Evolutionary conservation across 1,284 basidiomycete species (phyloP), one percentile per base, ranked within the genome.

Genomic region (Coniferiporia sulphurascens): DNA sequence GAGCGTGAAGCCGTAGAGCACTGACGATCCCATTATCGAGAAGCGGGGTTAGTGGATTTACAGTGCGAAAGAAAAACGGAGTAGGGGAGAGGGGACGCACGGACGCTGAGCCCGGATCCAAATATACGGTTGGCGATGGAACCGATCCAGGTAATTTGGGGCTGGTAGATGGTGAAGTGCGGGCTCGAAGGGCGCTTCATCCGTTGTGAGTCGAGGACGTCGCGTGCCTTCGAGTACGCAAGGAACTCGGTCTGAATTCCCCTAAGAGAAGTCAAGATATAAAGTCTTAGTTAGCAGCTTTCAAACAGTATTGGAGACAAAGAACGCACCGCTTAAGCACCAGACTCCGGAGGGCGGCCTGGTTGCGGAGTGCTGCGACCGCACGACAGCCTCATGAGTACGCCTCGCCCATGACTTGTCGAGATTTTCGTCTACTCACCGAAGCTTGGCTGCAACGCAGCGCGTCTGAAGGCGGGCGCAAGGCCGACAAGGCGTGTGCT

Each of bases 141-240:
- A 2, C 76, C 81, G 58, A 88, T 43, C 93, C 92, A 97, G 48
- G 96, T 98, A 50, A 94, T 74, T 73, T 98, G 95, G 19, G 93
- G 94, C 73, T 97, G 91, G 78, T 98, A 99, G 74, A 98, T 98
- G 52, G 92, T 92, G 68, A 95, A 89, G 74, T 98, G 94, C 21
- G 97, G 96, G 68, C 89, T 91, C 60, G 81, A 89, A 17, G 97
- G 96, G 34, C 96, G 88, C 53, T 80, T 77, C 54, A 90, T 76
- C 64, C 96, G 86, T 73, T 98, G 95, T 64, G 83, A 73, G 79
- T 99, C 96, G 64, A 98, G 78, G 64, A 96, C 85, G 4, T 80
- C 80, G 48, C 77, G 73, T 51, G 83, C 78, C 1, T 84, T 80
- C 0, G 84, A 76, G 1, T 85, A 78, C 6, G 85, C 77, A 5